phyloP scores from a whole-genome alignment of 2,329 filamentous ascomycete genomes.

The Penicillium verrucosum region DNA sequence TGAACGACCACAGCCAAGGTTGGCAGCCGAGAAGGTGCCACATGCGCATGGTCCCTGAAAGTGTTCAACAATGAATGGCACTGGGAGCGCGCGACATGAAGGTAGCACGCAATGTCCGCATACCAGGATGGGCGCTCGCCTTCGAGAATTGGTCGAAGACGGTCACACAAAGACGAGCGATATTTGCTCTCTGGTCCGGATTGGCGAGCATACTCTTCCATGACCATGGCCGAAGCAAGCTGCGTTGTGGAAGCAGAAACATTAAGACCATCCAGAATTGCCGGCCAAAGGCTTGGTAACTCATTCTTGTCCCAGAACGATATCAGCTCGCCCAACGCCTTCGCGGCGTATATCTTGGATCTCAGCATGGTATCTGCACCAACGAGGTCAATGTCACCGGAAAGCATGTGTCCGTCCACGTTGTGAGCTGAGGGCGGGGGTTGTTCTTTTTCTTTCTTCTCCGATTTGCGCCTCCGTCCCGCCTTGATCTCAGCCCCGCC shows the following conservation, averaged over 20 bases:
- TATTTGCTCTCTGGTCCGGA: constrained; percentile 34
- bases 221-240: constrained; percentile 73
- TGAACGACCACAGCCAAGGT: constrained; percentile 86
- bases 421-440: constrained; percentile 73
- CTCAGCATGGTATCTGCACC: constrained; percentile 84
- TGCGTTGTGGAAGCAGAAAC: constrained; percentile 83
- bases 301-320: constrained; percentile 64
- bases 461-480: constrained; percentile 77
- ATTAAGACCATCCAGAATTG: constrained; percentile 67
- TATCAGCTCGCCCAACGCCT: constrained; percentile 82
- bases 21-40: constrained; percentile 71
- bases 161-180: constrained; percentile 46
- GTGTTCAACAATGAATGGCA: constrained; percentile 86
- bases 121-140: constrained; percentile 78
- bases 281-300: constrained; percentile 52
- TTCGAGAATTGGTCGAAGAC: constrained; percentile 74
- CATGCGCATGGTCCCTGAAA: constrained; percentile 86
- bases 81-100: constrained; percentile 85
- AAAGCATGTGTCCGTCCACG: constrained; percentile 96
- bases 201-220: constrained; percentile 80
- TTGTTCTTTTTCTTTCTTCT: constrained; percentile 77
- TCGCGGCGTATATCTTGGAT: constrained; percentile 82
- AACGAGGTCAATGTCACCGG: constrained; percentile 92
- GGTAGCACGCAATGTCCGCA: constrained; percentile 81
- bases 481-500: constrained; percentile 58